These are phyloP conservation scores for Eucalyptus curtisii DNA, from an alignment of 345 rosid genomes.

Conservation along the genomic window DNA sequence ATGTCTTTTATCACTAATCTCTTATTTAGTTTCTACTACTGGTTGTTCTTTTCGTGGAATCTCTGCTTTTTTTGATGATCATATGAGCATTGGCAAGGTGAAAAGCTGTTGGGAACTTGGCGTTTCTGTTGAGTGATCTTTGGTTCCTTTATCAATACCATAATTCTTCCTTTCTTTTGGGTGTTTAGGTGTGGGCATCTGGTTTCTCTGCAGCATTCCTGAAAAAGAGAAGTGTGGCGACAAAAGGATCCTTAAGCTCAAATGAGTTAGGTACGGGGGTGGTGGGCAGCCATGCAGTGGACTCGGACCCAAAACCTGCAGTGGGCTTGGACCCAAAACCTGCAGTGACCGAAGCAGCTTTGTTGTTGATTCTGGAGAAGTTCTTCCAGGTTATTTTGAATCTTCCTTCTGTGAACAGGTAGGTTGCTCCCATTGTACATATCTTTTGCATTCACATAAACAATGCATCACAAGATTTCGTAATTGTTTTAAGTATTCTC, in stretches of 20 bases:
- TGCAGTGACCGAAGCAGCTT: slow-evolving; percentile 63
- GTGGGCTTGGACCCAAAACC: slow-evolving; percentile 47
- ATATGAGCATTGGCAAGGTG: neutral
- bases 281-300: neutral
- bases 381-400: slow-evolving; percentile 64
- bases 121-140: neutral
- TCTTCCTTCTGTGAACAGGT: slow-evolving; percentile 86
- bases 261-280: slow-evolving; percentile 6
- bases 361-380: slow-evolving; percentile 72
- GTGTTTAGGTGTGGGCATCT: slow-evolving; percentile 83
- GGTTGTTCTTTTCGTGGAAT: neutral
- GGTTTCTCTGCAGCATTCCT: slow-evolving; percentile 97
- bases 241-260: slow-evolving; percentile 33
- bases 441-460: neutral
- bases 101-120: neutral
- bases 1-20: neutral
- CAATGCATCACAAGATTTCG: neutral
- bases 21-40: neutral
- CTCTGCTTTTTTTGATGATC: neutral
- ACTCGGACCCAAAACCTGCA: slow-evolving; percentile 50
- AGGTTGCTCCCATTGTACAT: neutral
- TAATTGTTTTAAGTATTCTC: neutral
- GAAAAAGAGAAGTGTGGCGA: slow-evolving; percentile 77
- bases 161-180: neutral
- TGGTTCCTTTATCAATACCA: neutral